Percentiles rank a stretch among this genome's conserved stretches.
These are phyloP conservation scores for Hypericum androsaemum DNA, from an alignment of 345 rosid species.

Conservation along the genomic window DNA sequence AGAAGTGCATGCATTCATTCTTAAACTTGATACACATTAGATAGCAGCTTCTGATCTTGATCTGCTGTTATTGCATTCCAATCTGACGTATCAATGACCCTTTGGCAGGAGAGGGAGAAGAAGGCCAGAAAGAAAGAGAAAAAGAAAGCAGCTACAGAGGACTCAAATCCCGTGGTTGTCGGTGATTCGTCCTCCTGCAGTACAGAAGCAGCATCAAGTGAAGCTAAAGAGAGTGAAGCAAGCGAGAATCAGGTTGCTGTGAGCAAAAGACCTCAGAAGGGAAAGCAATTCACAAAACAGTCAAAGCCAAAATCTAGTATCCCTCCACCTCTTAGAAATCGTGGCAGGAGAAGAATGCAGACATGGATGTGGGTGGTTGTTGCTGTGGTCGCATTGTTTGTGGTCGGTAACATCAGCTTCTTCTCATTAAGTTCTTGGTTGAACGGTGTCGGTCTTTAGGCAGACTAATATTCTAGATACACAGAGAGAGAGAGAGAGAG, in stretches of 20 bases:
- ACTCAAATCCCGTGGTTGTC: conserved; percentile 16
- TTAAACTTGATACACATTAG: too few relatives aligned
- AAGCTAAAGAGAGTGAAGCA: conserved; percentile 34
- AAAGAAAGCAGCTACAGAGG: conserved; percentile 20
- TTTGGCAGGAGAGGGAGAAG: conserved; percentile 69
- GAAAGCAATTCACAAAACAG: conserved; percentile 44
- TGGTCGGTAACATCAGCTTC: conserved; percentile 42
- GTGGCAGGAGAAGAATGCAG: conserved; percentile 60
- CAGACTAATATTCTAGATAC: too few relatives aligned
- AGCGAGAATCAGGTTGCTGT: neutral
- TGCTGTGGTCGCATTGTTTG: conserved; percentile 36
- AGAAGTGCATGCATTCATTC: conserved; percentile 2
- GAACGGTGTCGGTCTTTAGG: too few relatives aligned
- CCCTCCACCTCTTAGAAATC: conserved; percentile 60
- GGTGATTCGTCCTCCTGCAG: conserved; percentile 19
- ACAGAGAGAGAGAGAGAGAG: too few relatives aligned
- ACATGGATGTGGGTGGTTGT: conserved; percentile 73
- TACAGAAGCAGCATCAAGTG: conserved; percentile 21
- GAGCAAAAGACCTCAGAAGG: conserved; percentile 34
- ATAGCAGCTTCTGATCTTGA: too few relatives aligned
- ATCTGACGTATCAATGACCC: too few relatives aligned
- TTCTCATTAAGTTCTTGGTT: too few relatives aligned
- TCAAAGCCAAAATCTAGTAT: conserved; percentile 38
- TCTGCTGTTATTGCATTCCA: too few relatives aligned
- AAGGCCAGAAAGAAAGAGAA: conserved; percentile 67